Base-by-base conservation (phyloP, 306 rosid genomes). In the Astragalus membranaceus region DNA sequence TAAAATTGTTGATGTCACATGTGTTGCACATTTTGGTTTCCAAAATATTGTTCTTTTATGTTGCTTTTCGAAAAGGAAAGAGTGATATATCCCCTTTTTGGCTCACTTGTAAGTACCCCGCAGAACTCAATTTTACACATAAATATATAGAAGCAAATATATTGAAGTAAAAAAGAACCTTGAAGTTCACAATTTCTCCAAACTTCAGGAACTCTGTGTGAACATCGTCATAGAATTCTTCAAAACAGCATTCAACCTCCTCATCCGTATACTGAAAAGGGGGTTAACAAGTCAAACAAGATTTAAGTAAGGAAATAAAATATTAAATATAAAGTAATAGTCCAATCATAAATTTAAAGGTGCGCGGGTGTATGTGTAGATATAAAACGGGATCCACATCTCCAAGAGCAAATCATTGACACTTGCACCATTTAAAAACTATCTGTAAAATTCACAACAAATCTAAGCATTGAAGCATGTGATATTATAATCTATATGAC, bases 201-300 rank as follows among this genome's bases (percentile, higher is more conserved):
- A 85, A 90, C 82, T 88, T 94, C 78, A 84, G 82, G 80, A 94
- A 90, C 81, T 94, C 97, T n/a, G 96, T 94, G 82, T 94, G 98
- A 81, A 94, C 98, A 81, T 94, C 98, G 72, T 90, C 96, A 33
- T 90, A 94, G 83, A 94, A 94, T 78, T 90, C 98, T 81, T 94
- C 94, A 80, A 78, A 94, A 70, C 86, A 78, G 58, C 75, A 51
- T 41, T 87, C 96, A 65, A 94, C 75, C 88, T 94, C 98, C 80
- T 94, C 98, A 68, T 94, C 98, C 16, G 89, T 87, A 73, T 81
- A 81, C 97, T 94, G 97, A 70, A 83, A 81, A 79, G 41, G 57
- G 74, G 71, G 49, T 16, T 51, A 71, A 71, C 30, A 70, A 62
- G 77, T 60, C 70, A 84, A 80, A 81, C 73, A 67, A 73, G 52